Base-by-base conservation (phyloP, 768 basidiomycete genomes). In the Serendipita indica region DNA sequence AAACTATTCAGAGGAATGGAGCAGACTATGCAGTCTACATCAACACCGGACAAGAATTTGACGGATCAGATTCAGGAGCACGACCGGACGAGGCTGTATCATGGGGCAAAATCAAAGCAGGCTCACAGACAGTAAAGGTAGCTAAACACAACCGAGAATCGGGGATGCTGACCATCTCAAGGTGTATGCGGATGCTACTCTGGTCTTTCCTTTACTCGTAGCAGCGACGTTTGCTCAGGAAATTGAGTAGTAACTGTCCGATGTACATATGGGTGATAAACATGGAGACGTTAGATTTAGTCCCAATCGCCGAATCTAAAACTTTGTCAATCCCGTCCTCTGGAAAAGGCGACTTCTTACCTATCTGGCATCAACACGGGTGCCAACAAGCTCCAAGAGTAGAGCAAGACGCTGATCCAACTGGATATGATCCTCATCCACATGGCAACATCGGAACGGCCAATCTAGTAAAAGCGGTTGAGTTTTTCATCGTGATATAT, bases 41-140 rank as follows among this genome's bases (percentile, higher is more conserved):
- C 63, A 99, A 98, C 67, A 99, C 96, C 1, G 96, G 94, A 0
- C 92, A 99, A 74, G 96, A 99, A 73, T 99, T 96, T 64, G 96
- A 99, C 68, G 96, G 96, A 1, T 97, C 92, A 5, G 94, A 98
- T 69, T 93, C 93, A 3, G 94, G 94, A 16, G 93, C 96, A 32
- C 76, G 89, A 60, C 96, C 96, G 6, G 96, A 99, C 65, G 96
- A 99, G 71, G 96, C 96, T 1, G 82, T 99, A 25, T 92, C 89
- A 2, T 99, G 96, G 96, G 96, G 96, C 0, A 99, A 99, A 74
- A 97, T 98, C 62, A 80, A 90, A 33, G 84, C 86, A 12, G 83
- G 83, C 6, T 76, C 89, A 3, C 84, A 89, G 68, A 76, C 87
- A 5, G 82, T 91, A 3, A 90, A 94, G 77, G 90, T 86, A 37